Evolutionary conservation across 768 basidiomycete species (phyloP).

Genomic region (Rhodotorula taiwanensis): DNA sequence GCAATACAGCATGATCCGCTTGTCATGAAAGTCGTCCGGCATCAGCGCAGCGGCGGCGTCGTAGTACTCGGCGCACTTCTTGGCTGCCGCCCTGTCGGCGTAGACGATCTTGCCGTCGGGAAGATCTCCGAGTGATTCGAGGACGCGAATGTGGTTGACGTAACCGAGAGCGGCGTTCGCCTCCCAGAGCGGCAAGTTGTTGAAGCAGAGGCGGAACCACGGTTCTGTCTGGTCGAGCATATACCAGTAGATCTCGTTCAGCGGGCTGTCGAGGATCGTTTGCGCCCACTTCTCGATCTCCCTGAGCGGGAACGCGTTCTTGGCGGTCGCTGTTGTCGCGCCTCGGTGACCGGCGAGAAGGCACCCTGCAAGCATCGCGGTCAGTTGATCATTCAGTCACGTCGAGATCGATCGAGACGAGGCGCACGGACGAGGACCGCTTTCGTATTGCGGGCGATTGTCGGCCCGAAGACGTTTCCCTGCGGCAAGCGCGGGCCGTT

Average conservation of each 20-base stretch:
- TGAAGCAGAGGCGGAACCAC: neutral
- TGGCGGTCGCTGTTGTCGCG: neutral
- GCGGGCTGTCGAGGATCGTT: neutral
- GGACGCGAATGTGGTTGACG: neutral
- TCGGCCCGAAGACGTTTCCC: neutral
- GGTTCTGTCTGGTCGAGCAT: too few species aligned
- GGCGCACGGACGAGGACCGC: neutral
- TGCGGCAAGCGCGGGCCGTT: neutral
- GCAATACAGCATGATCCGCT: neutral
- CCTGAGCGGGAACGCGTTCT: neutral
- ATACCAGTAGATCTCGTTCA: too few species aligned
- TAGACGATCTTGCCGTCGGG: neutral
- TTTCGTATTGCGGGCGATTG: neutral
- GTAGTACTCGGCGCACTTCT: neutral
- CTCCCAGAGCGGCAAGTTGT: neutral
- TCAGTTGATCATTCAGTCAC: neutral
- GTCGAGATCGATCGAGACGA: neutral
- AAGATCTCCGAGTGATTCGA: neutral
- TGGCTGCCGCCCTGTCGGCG: neutral
- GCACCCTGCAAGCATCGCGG: neutral
- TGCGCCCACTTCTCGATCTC: conserved; percentile 3
- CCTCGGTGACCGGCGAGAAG: neutral
- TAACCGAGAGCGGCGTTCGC: neutral
- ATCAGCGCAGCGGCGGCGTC: neutral
- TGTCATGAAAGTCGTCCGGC: neutral